Conservation (phyloP, 2,329 filamentous ascomycete genomes). For the Chaetomiaceae sp. region DNA sequence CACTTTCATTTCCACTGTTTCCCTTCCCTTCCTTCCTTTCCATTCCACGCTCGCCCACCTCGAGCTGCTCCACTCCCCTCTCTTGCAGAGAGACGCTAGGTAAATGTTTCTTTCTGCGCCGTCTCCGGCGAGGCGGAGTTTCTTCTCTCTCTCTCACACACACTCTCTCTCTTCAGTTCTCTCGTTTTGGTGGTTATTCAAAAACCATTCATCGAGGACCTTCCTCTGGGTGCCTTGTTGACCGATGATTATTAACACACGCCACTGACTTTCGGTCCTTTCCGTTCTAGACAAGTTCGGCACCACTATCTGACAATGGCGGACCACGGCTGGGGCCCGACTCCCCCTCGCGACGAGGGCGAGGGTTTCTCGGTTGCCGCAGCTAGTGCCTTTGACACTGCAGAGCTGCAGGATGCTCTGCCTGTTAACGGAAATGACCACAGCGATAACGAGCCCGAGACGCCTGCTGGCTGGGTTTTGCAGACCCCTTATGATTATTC, state of each 20-base stretch:
- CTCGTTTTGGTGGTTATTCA: neutral
- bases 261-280: neutral
- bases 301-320: slow-evolving; percentile 12
- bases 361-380: neutral
- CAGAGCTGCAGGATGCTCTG: slow-evolving; percentile 27
- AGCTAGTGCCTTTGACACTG: slow-evolving; percentile 14
- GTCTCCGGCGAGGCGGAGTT: neutral
- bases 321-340: slow-evolving; percentile 6
- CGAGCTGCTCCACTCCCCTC: neutral
- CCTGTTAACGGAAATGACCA: slow-evolving; percentile 8
- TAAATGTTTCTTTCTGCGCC: too few relatives aligned
- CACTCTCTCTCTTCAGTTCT: neutral
- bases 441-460: slow-evolving; percentile 11
- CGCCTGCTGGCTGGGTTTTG: slow-evolving; percentile 41
- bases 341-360: neutral
- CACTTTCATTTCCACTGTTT: neutral
- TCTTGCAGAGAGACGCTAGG: neutral
- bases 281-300: neutral
- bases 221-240: neutral
- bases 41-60: neutral
- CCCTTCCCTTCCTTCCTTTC: neutral
- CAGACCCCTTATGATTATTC: slow-evolving; percentile 41
- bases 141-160: neutral
- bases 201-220: neutral
- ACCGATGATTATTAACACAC: neutral